Percentiles rank a stretch among this genome's conserved stretches.
phyloP scores from a whole-genome alignment of 2,329 filamentous ascomycete genomes.

The Lachnum nothofagi region DNA sequence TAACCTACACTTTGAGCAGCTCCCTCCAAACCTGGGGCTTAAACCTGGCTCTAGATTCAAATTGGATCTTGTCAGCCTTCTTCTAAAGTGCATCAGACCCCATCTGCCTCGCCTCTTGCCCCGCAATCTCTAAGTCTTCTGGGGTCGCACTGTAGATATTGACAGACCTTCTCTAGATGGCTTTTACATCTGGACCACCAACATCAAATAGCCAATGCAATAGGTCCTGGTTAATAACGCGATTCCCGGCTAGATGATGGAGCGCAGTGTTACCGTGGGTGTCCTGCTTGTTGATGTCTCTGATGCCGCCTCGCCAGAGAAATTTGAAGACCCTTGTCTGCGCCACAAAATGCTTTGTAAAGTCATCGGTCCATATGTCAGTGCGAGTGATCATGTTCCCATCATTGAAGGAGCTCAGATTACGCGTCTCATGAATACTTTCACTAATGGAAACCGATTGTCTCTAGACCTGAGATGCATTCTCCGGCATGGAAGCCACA shows the following conservation, averaged over 20 bases:
- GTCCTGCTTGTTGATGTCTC: slow-evolving; percentile 8
- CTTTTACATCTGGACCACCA: not conserved
- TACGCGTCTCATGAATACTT: slow-evolving; percentile 20
- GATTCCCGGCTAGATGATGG: slow-evolving; percentile 19
- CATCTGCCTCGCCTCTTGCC: not conserved
- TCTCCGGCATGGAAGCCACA: slow-evolving; percentile 19
- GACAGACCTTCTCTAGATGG: slow-evolving; percentile 2
- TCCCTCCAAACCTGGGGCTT: too few relatives aligned
- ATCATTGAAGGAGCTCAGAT: slow-evolving; percentile 16
- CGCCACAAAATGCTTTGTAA: not conserved
- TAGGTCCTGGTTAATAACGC: slow-evolving; percentile 11
- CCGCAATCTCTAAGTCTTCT: slow-evolving; percentile 3
- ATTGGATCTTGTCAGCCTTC: slow-evolving; percentile 4
- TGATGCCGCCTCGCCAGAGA: slow-evolving; percentile 11
- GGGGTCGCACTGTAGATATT: slow-evolving; percentile 11
- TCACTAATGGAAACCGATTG: slow-evolving; percentile 10
- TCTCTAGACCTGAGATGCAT: slow-evolving; percentile 10
- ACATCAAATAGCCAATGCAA: slow-evolving; percentile 10
- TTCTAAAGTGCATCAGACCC: not conserved
- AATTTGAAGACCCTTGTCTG: slow-evolving; percentile 13
- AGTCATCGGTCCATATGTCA: not conserved
- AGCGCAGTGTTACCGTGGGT: slow-evolving; percentile 21
- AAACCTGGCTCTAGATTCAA: slow-evolving; percentile 5
- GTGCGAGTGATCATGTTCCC: not conserved
- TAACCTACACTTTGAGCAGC: too few relatives aligned